Evolutionary conservation across 306 rosid species (phyloP), one percentile per base, ranked within the genome.

Genomic region (Ochetophila trinervis): DNA sequence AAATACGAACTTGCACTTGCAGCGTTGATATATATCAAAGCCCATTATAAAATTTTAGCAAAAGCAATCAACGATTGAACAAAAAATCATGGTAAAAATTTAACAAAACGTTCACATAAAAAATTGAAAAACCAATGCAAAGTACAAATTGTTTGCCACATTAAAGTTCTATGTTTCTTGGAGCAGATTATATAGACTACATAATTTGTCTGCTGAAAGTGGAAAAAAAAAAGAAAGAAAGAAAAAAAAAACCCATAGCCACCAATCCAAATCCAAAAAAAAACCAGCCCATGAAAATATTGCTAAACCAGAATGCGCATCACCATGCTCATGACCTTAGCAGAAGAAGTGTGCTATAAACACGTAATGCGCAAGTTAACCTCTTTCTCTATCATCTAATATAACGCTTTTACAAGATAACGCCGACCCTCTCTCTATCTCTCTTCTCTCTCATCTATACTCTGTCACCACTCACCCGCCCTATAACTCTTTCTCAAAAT

Each of bases 361-460:
- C 90, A 74, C 91, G 82, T 62, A 5, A 65, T 53, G 85, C 83
- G 85, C 86, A 83, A 68, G 79, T 69, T 86, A 84, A 85, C 68
- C 21, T 9, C 60, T 21, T 52, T 4, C 63, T 30, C 63, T 36
- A 60, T 19, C 82, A 36, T 60, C 60, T 36, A 74, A 64, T 61
- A 57, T 44, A 65, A 74, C 84, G 56, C 89, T 70, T 60, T 63
- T 59, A 56, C 85, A 55, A 69, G 88, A 84, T 91, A 83, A 83
- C 90, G 84, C 89, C 78, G 79, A 72, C 71, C 70, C 65, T 1
- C 55, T 5, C 54, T 79, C 83, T 68, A 72, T 74, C 81, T 74
- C 53, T 62, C 53, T 64, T 71, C 66, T 17, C 51, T 56, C 65
- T 15, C 24, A n/a, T 20, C 68, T 62, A 52, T 68, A 27, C 80